Evolutionary conservation across 495 filamentous ascomycete genomes (phyloP).

Genomic region (Neurospora africana): DNA sequence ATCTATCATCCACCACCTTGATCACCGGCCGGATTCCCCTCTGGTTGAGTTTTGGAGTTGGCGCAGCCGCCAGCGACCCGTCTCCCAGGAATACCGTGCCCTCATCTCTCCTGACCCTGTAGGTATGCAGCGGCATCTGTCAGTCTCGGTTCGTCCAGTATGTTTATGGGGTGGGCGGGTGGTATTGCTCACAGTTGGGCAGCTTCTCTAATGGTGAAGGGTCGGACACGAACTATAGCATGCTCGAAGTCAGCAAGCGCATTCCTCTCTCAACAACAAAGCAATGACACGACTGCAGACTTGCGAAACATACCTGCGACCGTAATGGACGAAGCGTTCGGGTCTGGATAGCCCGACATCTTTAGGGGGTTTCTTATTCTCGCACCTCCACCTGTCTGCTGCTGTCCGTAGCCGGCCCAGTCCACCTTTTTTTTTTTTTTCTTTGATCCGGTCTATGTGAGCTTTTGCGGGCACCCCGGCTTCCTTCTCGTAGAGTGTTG

Average conservation of each 20-base stretch:
- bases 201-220: conserved; percentile 75
- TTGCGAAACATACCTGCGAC: conserved; percentile 41
- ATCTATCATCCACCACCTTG: conserved; percentile 92
- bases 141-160: conserved; percentile 3
- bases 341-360: conserved; percentile 21
- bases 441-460: not conserved
- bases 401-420: not conserved
- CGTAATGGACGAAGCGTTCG: conserved; percentile 44
- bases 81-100: conserved; percentile 87
- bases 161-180: too few species aligned
- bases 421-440: not conserved
- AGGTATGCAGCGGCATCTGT: conserved; percentile 20
- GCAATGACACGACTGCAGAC: not conserved
- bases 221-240: conserved; percentile 73
- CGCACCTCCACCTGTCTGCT: conserved; percentile 1
- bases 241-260: conserved; percentile 4
- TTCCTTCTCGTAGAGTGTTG: not conserved
- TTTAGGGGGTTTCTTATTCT: conserved; percentile 7
- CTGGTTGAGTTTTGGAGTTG: conserved; percentile 71
- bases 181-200: conserved; percentile 45
- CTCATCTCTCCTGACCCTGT: conserved; percentile 68
- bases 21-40: conserved; percentile 86
- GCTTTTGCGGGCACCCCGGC: not conserved
- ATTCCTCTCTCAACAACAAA: not conserved
- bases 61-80: conserved; percentile 76